Evolutionary conservation across 345 rosid species (phyloP).

Genomic region (Cochlearia excelsa): DNA sequence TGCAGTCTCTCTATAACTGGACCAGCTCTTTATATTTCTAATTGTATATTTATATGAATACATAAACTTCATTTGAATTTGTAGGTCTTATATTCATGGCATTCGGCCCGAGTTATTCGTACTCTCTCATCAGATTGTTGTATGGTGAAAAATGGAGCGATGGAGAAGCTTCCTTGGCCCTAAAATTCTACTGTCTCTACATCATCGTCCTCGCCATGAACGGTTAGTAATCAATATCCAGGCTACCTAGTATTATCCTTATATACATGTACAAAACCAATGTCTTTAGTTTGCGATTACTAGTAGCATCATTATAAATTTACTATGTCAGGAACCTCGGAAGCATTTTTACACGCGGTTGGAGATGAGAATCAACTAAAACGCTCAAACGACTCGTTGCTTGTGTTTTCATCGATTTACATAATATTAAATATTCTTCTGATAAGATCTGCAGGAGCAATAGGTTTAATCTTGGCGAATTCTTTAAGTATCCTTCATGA

Average conservation of each 20-base stretch:
- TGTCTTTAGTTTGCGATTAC: constrained; percentile 35
- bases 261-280: constrained; percentile 34
- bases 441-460: constrained; percentile 72
- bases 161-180: constrained; percentile 84
- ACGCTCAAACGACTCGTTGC: constrained; percentile 72
- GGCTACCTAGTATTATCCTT: no score
- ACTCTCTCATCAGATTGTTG: constrained; percentile 80
- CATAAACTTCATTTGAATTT: constrained; percentile 12
- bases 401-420: constrained; percentile 66
- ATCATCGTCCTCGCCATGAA: constrained; percentile 77
- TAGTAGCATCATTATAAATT: constrained; percentile 43
- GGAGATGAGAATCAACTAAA: constrained; percentile 75
- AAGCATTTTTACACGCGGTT: constrained; percentile 90
- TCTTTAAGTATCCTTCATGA: constrained; percentile 69
- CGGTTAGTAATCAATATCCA: constrained; percentile 42
- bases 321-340: constrained; percentile 75
- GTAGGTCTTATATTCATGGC: constrained; percentile 79
- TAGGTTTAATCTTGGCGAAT: constrained; percentile 89
- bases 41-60: background rate
- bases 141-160: constrained; percentile 95
- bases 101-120: constrained; percentile 96
- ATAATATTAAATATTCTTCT: constrained; percentile 57
- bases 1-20: background rate
- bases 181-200: constrained; percentile 77
- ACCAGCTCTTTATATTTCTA: background rate